Base-by-base conservation (phyloP, 257 asterid species). In the Solanum chiquidenum region DNA sequence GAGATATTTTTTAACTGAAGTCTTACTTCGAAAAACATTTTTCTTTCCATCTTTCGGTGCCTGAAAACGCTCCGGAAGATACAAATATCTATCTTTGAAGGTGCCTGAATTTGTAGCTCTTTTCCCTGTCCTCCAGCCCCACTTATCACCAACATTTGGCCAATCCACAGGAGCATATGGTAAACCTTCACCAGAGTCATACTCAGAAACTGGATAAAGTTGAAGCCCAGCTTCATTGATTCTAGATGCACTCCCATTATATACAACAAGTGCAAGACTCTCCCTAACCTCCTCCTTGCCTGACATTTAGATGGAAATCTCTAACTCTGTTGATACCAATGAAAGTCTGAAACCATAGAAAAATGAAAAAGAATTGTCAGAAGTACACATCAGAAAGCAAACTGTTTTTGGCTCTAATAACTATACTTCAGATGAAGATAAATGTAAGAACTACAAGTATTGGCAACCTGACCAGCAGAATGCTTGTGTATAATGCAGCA, bases 61-160 rank as follows among this genome's bases (percentile, higher is more conserved):
- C 25, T 68, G 87, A 75, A 94, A 89, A 68, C 90, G 84, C n/a
- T 46, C 49, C 3, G 98, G 98, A 76, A 84, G 92, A 88, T 94
- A 94, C 88, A 94, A 55, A 88, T 93, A 95, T 83, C 98, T 92
- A 88, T 96, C 98, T 89, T 71, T 4, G 90, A 85, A 91, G 88
- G 89, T 77, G 7, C 99, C 99, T 46, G 91, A 87, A 71, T 7
- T 31, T 80, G 90, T 66, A 33, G 89, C 66, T 92, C 97, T 89
- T 92, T 55, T 93, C 88, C 98, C 98, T 0, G 89, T 94, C 90
- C 86, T 94, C 98, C 99, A 96, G 9, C 89, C 83, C 55, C 99
- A 96, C 42, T 69, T 93, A 90, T 96, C 99, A 12, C 99, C 99
- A 12, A 94, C 96, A 86, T 91, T 91, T 49, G 99, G 99, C 93